These are phyloP conservation scores for Syncephalastrum monosporum DNA, from an alignment of 371 early-diverging fungal genomes.

Conservation along the genomic window DNA sequence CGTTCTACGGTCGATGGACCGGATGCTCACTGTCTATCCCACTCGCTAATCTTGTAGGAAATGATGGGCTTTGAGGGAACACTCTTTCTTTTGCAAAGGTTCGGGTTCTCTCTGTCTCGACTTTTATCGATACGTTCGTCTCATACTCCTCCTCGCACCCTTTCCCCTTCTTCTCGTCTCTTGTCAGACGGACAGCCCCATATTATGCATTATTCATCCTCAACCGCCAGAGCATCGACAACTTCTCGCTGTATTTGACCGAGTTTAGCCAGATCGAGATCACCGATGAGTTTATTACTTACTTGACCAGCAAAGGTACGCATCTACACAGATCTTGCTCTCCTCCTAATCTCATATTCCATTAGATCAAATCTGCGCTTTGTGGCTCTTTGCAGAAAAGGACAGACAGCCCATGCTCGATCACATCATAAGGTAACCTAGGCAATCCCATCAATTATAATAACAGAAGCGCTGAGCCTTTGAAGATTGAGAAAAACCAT, in stretches of 20 bases:
- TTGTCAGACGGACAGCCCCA: slow-evolving; percentile 39
- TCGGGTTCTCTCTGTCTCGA: slow-evolving; percentile 6
- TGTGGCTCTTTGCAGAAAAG: slow-evolving; percentile 73
- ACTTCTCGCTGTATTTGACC: slow-evolving; percentile 55
- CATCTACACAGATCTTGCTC: neutral
- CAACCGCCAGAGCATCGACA: slow-evolving; percentile 69
- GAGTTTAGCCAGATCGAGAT: slow-evolving; percentile 63
- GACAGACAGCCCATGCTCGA: slow-evolving; percentile 65
- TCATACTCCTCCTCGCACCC: too few relatives aligned
- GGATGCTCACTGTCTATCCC: neutral
- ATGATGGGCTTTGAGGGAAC: slow-evolving; percentile 72
- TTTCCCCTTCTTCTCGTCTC: neutral
- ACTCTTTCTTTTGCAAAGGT: slow-evolving; percentile 59
- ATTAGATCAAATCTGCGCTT: slow-evolving; percentile 56
- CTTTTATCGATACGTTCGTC: too few relatives aligned
- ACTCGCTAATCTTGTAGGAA: slow-evolving; percentile 40
- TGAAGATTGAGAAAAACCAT: slow-evolving; percentile 3
- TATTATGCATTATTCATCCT: slow-evolving; percentile 65
- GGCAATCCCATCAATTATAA: neutral
- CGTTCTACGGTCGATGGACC: neutral
- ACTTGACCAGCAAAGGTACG: slow-evolving; percentile 60
- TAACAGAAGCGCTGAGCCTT: neutral
- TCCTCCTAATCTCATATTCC: neutral
- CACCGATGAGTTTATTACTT: slow-evolving; percentile 70
- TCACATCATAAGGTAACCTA: slow-evolving; percentile 53